These are phyloP conservation scores for Diplocarpon rosae DNA, from an alignment of 2,329 filamentous ascomycete species.

Conservation along the genomic window DNA sequence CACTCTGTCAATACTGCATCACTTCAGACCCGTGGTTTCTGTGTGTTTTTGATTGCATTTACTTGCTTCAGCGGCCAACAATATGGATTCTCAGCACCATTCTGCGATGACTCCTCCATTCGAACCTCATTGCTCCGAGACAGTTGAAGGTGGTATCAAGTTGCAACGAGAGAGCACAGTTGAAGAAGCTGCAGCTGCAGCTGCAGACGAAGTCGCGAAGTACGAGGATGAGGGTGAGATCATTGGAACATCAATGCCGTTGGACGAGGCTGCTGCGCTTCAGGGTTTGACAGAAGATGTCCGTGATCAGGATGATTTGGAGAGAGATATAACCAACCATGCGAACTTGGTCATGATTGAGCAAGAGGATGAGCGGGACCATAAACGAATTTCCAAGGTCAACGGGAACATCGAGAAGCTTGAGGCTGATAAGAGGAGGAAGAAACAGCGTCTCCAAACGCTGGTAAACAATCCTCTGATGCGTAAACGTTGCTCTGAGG, in stretches of 20 bases:
- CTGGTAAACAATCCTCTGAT: constrained; percentile 39
- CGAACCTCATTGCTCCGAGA: constrained; percentile 2
- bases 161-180: constrained; percentile 16
- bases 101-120: background rate
- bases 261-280: constrained; percentile 31
- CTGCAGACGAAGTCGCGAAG: constrained; percentile 13
- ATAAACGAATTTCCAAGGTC: constrained; percentile 50
- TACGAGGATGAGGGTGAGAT: constrained; percentile 3
- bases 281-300: constrained; percentile 56
- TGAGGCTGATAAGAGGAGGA: constrained; percentile 50
- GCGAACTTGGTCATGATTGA: constrained; percentile 49
- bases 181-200: constrained; percentile 16
- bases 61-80: background rate
- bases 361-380: constrained; percentile 51
- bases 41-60: background rate
- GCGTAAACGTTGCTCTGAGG: constrained; percentile 33
- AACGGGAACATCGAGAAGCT: constrained; percentile 46
- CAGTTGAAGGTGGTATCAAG: constrained; percentile 5
- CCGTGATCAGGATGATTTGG: constrained; percentile 79
- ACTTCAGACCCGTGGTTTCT: too few species aligned
- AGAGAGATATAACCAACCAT: constrained; percentile 67
- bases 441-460: constrained; percentile 44
- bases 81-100: constrained; percentile 6
- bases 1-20: background rate
- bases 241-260: constrained; percentile 3